Evolutionary conservation across 192 early-diverging fungal species (phyloP).

Genomic region (Linnemannia schmuckeri): DNA sequence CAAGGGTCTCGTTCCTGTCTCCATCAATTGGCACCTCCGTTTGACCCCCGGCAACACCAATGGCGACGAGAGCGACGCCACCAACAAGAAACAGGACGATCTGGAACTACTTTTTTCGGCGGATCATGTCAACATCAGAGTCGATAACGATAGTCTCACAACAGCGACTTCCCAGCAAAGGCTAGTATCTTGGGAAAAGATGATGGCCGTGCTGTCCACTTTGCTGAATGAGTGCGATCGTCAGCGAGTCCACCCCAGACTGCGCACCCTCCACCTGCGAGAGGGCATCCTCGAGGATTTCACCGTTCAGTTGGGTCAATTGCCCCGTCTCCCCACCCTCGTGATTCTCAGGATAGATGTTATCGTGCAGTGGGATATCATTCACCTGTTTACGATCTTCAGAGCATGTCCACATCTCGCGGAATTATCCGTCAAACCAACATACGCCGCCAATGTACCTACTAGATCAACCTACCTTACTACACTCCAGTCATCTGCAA

Average conservation of each 20-base stretch:
- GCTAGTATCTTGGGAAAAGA: neutral
- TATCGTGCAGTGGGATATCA: neutral
- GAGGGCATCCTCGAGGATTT: neutral
- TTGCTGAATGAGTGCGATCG: neutral
- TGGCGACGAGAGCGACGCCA: neutral
- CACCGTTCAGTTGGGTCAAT: neutral
- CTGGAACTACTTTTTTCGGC: neutral
- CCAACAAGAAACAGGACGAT: neutral
- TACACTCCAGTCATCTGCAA: neutral
- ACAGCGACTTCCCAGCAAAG: neutral
- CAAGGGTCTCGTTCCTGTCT: neutral
- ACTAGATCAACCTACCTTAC: too few relatives aligned
- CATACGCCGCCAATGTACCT: too few relatives aligned
- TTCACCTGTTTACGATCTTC: neutral
- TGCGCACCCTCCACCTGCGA: neutral
- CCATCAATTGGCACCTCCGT: neutral
- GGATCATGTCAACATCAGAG: neutral
- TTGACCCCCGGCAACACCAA: neutral
- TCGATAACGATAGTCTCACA: neutral
- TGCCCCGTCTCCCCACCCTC: neutral
- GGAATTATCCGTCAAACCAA: neutral
- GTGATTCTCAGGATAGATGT: neutral
- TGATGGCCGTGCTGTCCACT: neutral
- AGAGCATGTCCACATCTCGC: neutral
- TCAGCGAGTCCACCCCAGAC: neutral